Base-by-base conservation (phyloP, 148 eudicot genomes). In the Fagopyrum esculentum region DNA sequence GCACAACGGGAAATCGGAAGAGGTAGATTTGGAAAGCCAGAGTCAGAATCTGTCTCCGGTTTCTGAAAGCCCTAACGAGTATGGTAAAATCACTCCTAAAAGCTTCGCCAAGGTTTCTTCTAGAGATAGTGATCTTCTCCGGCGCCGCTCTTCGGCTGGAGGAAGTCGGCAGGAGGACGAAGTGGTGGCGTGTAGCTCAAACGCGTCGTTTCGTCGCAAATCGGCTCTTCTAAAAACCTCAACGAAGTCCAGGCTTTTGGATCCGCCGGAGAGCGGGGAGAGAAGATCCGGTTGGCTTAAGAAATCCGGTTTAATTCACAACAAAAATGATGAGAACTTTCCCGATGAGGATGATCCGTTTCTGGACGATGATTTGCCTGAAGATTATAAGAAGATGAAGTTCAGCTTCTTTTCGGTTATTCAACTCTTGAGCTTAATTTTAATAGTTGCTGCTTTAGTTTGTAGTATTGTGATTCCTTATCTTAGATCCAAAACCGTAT, bases 341-440 rank as follows among this genome's bases (percentile, higher is more conserved):
- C n/a, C 47, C 15, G 98, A 94, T 16, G 98, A 94, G 10, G 98
- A 94, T 9, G 98, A 94, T 46, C 98, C 98, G 1, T 94, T 91
- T 69, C 22, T 84, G 44, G 93, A 88, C 9, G 96, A 87, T 4
- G 98, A 94, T 82, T 81, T 94, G 13, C 98, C 98, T 0, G 93
- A 91, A 0, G 85, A 91, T n/a, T 94, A 82, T 51, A 91, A 75
- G 68, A 88, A 77, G 77, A 76, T 85, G 77, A 88, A 83, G 75
- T 83, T 86, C 29, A 85, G 85, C 46, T 69, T 78, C 10, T 74
- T 84, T 45, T 78, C 89, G 0, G 69, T 87, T 0, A 19, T 94
- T 59, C 97, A 91, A 47, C 75, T 88, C 82, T 60, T 88, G 51
- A 87, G 90, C 77, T 80, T 91, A 69, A 72, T 91, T 68, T 49